Percentiles rank a stretch among this genome's conserved stretches.
Evolutionary conservation across 208 protist species (phyloP).

Genomic region (Trypanosoma brucei): DNA sequence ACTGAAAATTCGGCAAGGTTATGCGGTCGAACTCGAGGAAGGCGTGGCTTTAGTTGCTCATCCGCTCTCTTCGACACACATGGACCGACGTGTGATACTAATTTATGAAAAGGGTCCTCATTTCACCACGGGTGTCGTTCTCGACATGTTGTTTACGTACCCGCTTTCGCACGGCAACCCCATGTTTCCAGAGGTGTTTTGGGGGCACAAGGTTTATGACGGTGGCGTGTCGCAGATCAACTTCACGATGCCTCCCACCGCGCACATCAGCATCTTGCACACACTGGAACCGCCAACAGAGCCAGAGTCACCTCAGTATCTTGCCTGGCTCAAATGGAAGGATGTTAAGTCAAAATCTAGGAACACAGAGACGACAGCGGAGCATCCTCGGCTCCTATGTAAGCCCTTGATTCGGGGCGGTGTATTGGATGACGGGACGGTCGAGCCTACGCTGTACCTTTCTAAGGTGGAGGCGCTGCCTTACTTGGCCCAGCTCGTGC

Average conservation of each 20-base stretch:
- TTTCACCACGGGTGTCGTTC: slow-evolving; percentile 64
- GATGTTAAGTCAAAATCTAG: slow-evolving; percentile 25
- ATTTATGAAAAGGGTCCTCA: slow-evolving; percentile 64
- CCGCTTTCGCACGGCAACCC: slow-evolving; percentile 74
- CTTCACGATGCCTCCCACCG: slow-evolving; percentile 84
- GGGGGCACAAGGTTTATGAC: slow-evolving; percentile 83
- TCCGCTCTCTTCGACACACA: slow-evolving; percentile 74
- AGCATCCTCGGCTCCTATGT: slow-evolving; percentile 56
- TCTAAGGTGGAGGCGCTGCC: slow-evolving; percentile 76
- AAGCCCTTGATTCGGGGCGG: slow-evolving; percentile 52
- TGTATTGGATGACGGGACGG: slow-evolving; percentile 45
- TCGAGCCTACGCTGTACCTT: slow-evolving; percentile 73
- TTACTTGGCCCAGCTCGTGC: slow-evolving; percentile 60
- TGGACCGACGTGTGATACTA: slow-evolving; percentile 77
- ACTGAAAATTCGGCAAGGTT: slow-evolving; percentile 37
- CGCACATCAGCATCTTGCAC: slow-evolving; percentile 75
- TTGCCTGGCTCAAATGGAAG: slow-evolving; percentile 59
- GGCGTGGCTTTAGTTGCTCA: slow-evolving; percentile 76
- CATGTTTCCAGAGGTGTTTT: slow-evolving; percentile 90
- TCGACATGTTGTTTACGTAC: slow-evolving; percentile 77
- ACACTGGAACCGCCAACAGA: slow-evolving; percentile 55
- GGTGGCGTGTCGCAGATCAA: slow-evolving; percentile 79
- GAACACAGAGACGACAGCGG: slow-evolving; percentile 1
- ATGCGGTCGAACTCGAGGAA: slow-evolving; percentile 37
- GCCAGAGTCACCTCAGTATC: slow-evolving; percentile 24